A percentile compares a stretch with the other conserved stretches of the same genome.
These are phyloP conservation scores for Gossypium arboreum DNA, from an alignment of 345 rosid species.

Conservation along the genomic window DNA sequence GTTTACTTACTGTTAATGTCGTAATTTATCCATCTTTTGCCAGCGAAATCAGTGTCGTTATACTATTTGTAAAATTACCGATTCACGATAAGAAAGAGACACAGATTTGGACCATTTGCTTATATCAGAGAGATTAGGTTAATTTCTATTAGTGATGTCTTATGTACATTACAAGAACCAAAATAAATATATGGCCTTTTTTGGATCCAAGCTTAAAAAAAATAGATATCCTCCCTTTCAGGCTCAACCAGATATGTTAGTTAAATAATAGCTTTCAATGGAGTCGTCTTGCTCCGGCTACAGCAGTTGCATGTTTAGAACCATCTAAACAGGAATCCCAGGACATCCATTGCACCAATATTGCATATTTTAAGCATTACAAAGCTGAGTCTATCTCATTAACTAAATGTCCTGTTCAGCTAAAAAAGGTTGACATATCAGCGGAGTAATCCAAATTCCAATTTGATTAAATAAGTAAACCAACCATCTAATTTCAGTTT, in stretches of 20 bases:
- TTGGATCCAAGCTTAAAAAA: too few species aligned
- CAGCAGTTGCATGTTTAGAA: background rate
- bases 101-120: background rate
- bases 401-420: background rate
- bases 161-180: too few species aligned
- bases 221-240: background rate
- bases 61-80: background rate
- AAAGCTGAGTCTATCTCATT: background rate
- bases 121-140: too few species aligned
- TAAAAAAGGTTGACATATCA: background rate
- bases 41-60: background rate
- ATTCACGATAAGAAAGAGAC: background rate
- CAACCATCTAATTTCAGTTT: too few species aligned
- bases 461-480: too few species aligned
- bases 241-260: background rate
- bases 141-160: background rate
- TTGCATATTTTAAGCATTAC: background rate
- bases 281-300: background rate
- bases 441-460: too few species aligned
- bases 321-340: background rate
- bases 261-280: background rate
- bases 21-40: conserved; percentile 8
- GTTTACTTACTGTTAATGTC: conserved; percentile 1
- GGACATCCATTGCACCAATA: background rate
- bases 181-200: too few species aligned